phyloP scores from a whole-genome alignment of 2,329 filamentous ascomycete species.

The Triangularia verruculosa region DNA sequence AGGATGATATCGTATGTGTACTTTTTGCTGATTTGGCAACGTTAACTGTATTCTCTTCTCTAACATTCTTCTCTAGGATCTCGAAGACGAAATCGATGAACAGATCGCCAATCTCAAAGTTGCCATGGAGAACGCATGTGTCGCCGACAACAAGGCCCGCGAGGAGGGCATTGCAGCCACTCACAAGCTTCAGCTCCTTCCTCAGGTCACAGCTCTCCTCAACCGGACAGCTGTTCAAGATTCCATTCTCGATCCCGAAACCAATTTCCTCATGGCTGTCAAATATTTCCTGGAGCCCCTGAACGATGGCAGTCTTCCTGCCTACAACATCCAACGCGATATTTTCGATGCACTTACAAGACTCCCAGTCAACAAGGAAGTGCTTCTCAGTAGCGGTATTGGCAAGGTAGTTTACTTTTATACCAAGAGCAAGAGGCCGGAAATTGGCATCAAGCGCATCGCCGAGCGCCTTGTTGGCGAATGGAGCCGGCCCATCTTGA shows the following conservation, averaged over 20 bases:
- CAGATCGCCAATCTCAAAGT: constrained; percentile 85
- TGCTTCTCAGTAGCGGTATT: constrained; percentile 84
- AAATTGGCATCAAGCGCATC: constrained; percentile 85
- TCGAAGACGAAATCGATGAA: constrained; percentile 86
- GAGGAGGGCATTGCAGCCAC: constrained; percentile 76
- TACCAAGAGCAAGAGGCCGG: constrained; percentile 88
- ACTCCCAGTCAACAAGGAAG: constrained; percentile 87
- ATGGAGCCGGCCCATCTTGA: constrained; percentile 92
- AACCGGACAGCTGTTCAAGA: constrained; percentile 85
- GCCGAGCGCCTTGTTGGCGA: constrained; percentile 90
- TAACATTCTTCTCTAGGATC: constrained; percentile 57
- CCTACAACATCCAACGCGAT: constrained; percentile 96
- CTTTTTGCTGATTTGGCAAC: background rate
- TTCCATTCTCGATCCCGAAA: constrained; percentile 87
- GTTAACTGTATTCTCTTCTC: background rate
- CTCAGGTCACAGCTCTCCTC: constrained; percentile 81
- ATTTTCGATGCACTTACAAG: constrained; percentile 77
- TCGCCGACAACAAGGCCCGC: constrained; percentile 79
- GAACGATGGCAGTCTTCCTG: constrained; percentile 88
- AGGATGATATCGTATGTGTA: constrained; percentile 76
- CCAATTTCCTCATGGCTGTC: constrained; percentile 89
- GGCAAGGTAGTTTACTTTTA: constrained; percentile 97
- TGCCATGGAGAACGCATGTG: constrained; percentile 86
- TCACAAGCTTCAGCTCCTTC: constrained; percentile 90
- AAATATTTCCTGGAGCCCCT: constrained; percentile 97